phyloP scores from a whole-genome alignment of 2,329 filamentous ascomycete genomes.

The Alternaria burnsii region DNA sequence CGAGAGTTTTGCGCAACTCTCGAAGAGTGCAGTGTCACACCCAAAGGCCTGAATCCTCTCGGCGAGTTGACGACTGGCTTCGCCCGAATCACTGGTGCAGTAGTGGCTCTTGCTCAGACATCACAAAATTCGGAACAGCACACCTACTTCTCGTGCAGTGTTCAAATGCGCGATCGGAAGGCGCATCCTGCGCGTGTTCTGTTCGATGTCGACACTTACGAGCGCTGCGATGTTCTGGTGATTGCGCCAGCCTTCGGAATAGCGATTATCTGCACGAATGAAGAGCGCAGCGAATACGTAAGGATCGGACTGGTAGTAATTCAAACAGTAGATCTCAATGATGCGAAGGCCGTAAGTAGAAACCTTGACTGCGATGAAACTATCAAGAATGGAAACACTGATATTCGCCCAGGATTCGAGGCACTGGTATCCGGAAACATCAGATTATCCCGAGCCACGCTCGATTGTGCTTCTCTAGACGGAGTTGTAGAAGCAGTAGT shows the following conservation, averaged over 20 bases:
- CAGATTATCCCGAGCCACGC: not conserved
- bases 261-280: not conserved
- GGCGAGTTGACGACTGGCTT: slow-evolving; percentile 18
- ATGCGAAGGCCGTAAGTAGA: not conserved
- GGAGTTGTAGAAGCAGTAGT: not conserved
- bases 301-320: slow-evolving; percentile 19
- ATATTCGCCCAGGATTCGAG: not conserved
- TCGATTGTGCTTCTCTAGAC: not conserved
- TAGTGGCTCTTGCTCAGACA: not conserved
- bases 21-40: slow-evolving; percentile 5
- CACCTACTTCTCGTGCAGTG: not conserved
- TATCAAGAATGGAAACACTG: not conserved
- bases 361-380: not conserved
- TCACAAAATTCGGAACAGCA: not conserved
- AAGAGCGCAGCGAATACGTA: slow-evolving; percentile 8
- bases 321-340: not conserved
- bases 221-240: slow-evolving; percentile 9
- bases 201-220: slow-evolving; percentile 7
- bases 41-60: slow-evolving; percentile 14
- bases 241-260: slow-evolving; percentile 11
- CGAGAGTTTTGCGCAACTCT: slow-evolving; percentile 5
- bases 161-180: not conserved
- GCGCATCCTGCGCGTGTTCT: slow-evolving; percentile 3
- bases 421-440: not conserved
- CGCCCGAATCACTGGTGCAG: slow-evolving; percentile 5